Percentiles rank a stretch among this genome's conserved stretches.
phyloP scores from a whole-genome alignment of 768 basidiomycete genomes.

The Clavaria fumosa region DNA sequence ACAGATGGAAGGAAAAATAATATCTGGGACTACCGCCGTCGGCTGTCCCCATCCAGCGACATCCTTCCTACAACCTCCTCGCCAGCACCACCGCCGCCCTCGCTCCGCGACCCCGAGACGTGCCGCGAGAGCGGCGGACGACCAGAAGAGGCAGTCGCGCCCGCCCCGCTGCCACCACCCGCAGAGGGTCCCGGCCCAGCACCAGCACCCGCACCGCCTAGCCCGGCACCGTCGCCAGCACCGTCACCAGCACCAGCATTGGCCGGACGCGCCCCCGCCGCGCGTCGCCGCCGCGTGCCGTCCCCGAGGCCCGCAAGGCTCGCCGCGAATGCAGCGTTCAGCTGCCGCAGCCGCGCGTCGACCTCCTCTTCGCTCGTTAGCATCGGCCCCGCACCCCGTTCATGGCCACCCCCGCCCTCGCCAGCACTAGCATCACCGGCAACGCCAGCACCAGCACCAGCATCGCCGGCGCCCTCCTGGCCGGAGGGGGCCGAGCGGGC shows the following conservation, averaged over 20 bases:
- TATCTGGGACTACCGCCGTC: too few relatives aligned
- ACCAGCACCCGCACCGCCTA: constrained; percentile 1
- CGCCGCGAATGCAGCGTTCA: constrained; percentile 54
- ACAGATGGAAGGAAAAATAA: too few relatives aligned
- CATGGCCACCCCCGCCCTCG: constrained; percentile 1
- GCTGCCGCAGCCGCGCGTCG: constrained; percentile 43
- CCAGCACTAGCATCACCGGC: neutral
- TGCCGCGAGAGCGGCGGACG: too few relatives aligned
- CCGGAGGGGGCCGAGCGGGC: constrained; percentile 7
- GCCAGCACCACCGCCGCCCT: too few relatives aligned
- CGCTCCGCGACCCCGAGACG: too few relatives aligned
- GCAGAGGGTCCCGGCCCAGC: constrained; percentile 5
- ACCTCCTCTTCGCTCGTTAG: constrained; percentile 53
- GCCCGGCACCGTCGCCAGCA: neutral
- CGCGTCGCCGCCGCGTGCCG: constrained; percentile 11
- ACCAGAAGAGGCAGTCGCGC: too few relatives aligned
- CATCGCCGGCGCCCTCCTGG: constrained; percentile 9
- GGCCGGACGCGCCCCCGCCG: constrained; percentile 6
- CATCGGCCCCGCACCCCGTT: constrained; percentile 28
- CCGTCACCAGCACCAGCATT: constrained; percentile 2
- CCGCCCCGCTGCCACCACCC: constrained; percentile 6
- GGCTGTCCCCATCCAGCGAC: too few relatives aligned
- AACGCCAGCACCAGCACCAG: neutral
- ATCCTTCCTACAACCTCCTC: too few relatives aligned
- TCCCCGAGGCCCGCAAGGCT: constrained; percentile 46